Conservation (phyloP, 306 rosid species). For the Purshia tridentata region DNA sequence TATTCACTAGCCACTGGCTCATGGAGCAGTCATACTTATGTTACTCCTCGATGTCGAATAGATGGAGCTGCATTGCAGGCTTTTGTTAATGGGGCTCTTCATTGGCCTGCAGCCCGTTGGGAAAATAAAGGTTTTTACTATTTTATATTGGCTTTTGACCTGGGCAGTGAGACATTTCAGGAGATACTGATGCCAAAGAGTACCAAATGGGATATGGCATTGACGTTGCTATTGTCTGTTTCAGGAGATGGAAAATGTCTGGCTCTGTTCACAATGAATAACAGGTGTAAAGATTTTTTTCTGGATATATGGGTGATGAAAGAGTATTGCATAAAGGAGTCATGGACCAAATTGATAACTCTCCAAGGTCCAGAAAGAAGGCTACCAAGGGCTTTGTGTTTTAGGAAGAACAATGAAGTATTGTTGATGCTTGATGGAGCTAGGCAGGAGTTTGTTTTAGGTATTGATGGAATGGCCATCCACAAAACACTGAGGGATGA, state of each 20-base stretch:
- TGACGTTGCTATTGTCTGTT: not conserved
- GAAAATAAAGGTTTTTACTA: not conserved
- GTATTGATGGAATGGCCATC: no score
- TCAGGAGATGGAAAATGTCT: not conserved
- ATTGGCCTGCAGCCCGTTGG: not conserved
- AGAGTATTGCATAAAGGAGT: not conserved
- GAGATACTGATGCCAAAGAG: not conserved
- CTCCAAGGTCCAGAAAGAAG: not conserved
- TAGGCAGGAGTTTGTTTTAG: not conserved
- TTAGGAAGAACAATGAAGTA: slow-evolving; percentile 8
- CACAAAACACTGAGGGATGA: not conserved
- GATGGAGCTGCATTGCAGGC: no score
- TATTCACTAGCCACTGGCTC: slow-evolving; percentile 3
- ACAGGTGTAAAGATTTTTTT: not conserved
- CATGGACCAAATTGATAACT: slow-evolving; percentile 2
- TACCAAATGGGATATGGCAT: no score
- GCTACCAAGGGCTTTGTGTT: not conserved
- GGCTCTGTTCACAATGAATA: not conserved
- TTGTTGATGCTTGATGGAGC: not conserved
- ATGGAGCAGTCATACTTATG: not conserved
- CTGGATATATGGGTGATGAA: slow-evolving; percentile 9
- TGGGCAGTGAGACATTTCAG: not conserved
- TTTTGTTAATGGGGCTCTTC: not conserved
- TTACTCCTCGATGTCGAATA: not conserved
- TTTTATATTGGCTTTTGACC: not conserved